phyloP scores from a whole-genome alignment of 768 basidiomycete species.

The Lactarius hengduanensis region DNA sequence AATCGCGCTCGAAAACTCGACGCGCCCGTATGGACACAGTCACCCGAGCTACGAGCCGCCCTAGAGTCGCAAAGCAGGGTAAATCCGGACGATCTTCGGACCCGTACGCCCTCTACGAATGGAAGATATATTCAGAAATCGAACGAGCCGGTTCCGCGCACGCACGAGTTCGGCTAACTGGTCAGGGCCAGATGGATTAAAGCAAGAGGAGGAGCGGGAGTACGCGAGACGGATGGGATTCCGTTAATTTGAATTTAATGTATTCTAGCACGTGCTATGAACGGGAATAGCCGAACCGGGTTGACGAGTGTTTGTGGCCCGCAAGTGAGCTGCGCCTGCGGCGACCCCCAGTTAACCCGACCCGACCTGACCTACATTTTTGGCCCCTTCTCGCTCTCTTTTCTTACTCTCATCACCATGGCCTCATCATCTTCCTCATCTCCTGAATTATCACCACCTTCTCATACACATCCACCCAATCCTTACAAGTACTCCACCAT shows the following conservation, averaged over 20 bases:
- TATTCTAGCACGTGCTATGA: constrained; percentile 16
- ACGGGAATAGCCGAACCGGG: constrained; percentile 25
- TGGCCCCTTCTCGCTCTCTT: constrained; percentile 32
- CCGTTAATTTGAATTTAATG: constrained; percentile 34
- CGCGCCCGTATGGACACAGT: constrained; percentile 88
- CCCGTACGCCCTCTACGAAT: constrained; percentile 81
- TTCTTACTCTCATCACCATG: constrained; percentile 44
- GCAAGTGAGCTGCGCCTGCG: constrained; percentile 12
- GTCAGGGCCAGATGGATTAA: constrained; percentile 88
- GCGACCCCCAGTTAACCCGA: constrained; percentile 24
- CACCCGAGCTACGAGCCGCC: constrained; percentile 78
- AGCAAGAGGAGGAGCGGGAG: constrained; percentile 77
- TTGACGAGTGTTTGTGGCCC: constrained; percentile 24
- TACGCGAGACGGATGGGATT: constrained; percentile 93
- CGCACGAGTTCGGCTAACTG: constrained; percentile 95
- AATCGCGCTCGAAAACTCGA: constrained; percentile 69
- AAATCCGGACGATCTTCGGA: constrained; percentile 93
- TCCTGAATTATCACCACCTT: constrained; percentile 60
- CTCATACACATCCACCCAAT: constrained; percentile 45
- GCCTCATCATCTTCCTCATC: constrained; percentile 77
- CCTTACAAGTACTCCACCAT: constrained; percentile 62
- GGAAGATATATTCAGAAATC: constrained; percentile 88
- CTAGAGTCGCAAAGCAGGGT: constrained; percentile 81
- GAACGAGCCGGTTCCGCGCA: constrained; percentile 80
- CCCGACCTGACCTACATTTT: constrained; percentile 30